phyloP scores from a whole-genome alignment of 768 basidiomycete genomes.

The Termitomyces sp. region DNA sequence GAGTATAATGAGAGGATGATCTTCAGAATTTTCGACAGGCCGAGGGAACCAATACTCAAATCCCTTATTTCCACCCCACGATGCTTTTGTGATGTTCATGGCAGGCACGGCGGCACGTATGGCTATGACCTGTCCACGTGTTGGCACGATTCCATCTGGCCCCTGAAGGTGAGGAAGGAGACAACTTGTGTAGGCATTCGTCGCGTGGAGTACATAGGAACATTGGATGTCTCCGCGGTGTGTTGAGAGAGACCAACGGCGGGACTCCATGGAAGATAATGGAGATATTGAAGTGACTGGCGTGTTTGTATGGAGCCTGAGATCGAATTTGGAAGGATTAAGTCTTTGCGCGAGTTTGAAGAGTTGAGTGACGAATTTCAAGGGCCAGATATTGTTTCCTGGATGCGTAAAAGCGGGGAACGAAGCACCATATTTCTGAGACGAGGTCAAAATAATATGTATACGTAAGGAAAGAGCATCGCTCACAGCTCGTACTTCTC shows the following conservation, averaged over 20 bases:
- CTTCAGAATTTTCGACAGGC: conserved; percentile 24
- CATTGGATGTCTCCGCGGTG: conserved; percentile 58
- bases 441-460: background rate
- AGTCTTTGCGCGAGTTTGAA: conserved; percentile 35
- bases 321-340: conserved; percentile 17
- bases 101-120: conserved; percentile 31
- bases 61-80: conserved; percentile 47
- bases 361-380: conserved; percentile 71
- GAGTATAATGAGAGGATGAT: conserved; percentile 57
- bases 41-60: conserved; percentile 83
- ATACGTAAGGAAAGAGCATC: background rate
- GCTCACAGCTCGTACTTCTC: conserved; percentile 44
- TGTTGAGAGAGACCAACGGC: conserved; percentile 53
- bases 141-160: conserved; percentile 54
- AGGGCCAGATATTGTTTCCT: conserved; percentile 70
- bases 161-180: conserved; percentile 65
- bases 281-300: conserved; percentile 47
- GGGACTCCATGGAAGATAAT: background rate
- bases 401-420: conserved; percentile 48
- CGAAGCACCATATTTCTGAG: conserved; percentile 36
- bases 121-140: conserved; percentile 63
- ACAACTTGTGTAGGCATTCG: conserved; percentile 77
- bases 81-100: conserved; percentile 32
- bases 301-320: conserved; percentile 68
- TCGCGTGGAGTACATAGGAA: conserved; percentile 76